Conservation (phyloP, 495 filamentous ascomycete species). For the Aspergillus biplanus region DNA sequence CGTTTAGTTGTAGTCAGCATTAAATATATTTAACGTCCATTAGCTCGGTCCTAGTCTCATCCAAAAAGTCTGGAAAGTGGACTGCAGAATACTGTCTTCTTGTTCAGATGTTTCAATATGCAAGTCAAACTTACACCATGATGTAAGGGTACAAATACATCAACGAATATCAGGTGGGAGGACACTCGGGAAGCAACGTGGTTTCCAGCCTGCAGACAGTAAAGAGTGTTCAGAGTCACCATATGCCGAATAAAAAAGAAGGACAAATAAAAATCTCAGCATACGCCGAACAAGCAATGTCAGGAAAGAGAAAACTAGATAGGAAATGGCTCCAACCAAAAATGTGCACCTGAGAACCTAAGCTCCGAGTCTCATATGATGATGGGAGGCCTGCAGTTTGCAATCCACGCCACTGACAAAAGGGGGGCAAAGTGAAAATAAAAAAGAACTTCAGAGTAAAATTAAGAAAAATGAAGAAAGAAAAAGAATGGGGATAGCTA, state of each 20-base stretch:
- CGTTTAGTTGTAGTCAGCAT: conserved; percentile 30
- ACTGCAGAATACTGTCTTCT: neutral
- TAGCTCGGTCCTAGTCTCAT: neutral
- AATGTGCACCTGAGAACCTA: conserved; percentile 12
- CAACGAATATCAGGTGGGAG: neutral
- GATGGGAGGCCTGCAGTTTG: conserved; percentile 7
- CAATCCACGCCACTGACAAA: conserved; percentile 20
- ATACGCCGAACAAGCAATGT: neutral
- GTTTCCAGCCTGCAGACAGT: conserved; percentile 1
- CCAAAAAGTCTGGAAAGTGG: no score
- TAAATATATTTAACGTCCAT: conserved; percentile 14
- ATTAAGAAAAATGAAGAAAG: conserved; percentile 21
- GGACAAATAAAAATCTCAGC: neutral
- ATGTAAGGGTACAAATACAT: conserved; percentile 24
- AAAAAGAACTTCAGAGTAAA: conserved; percentile 14
- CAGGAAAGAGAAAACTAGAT: neutral
- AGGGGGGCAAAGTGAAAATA: conserved; percentile 2
- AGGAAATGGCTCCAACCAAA: neutral
- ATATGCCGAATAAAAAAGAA: neutral
- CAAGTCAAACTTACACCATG: conserved; percentile 34
- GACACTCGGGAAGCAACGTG: neutral
- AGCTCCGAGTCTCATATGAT: conserved; percentile 9
- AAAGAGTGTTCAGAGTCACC: neutral
- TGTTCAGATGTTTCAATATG: neutral
- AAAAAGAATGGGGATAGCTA: conserved; percentile 20